Conservation (phyloP, 2,329 filamentous ascomycete species). For the Corniculantispora saksenae region DNA sequence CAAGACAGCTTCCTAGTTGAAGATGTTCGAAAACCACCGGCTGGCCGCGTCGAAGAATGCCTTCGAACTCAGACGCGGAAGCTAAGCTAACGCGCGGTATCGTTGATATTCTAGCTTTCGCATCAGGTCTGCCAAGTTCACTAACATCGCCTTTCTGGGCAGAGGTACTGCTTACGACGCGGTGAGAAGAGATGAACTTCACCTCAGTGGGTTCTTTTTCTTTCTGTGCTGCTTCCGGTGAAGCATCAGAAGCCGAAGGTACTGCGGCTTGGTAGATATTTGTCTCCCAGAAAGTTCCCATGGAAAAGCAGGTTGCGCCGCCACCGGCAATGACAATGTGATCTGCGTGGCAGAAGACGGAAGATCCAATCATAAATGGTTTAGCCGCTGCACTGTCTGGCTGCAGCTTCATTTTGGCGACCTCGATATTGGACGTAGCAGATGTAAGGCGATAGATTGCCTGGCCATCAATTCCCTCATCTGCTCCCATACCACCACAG, state of each 20-base stretch:
- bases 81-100: conserved; percentile 56
- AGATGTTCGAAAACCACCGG: conserved; percentile 64
- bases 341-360: conserved; percentile 49
- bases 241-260: conserved; percentile 7
- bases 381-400: conserved; percentile 17
- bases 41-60: conserved; percentile 56
- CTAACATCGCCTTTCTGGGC: not conserved
- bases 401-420: conserved; percentile 14
- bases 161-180: conserved; percentile 19
- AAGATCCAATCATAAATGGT: conserved; percentile 73
- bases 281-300: conserved; percentile 82
- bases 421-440: conserved; percentile 6
- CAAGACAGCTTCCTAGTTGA: conserved; percentile 66
- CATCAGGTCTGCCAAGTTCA: not conserved
- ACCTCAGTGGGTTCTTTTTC: not conserved
- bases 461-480: conserved; percentile 27
- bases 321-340: conserved; percentile 70
- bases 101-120: conserved; percentile 26
- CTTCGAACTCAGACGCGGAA: conserved; percentile 58
- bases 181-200: not conserved
- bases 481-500: conserved; percentile 36
- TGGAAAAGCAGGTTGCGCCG: conserved; percentile 86
- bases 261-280: conserved; percentile 50
- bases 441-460: conserved; percentile 8
- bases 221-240: not conserved